phyloP scores from a whole-genome alignment of 495 filamentous ascomycete species.

The Staphylotrichum tortipilum region DNA sequence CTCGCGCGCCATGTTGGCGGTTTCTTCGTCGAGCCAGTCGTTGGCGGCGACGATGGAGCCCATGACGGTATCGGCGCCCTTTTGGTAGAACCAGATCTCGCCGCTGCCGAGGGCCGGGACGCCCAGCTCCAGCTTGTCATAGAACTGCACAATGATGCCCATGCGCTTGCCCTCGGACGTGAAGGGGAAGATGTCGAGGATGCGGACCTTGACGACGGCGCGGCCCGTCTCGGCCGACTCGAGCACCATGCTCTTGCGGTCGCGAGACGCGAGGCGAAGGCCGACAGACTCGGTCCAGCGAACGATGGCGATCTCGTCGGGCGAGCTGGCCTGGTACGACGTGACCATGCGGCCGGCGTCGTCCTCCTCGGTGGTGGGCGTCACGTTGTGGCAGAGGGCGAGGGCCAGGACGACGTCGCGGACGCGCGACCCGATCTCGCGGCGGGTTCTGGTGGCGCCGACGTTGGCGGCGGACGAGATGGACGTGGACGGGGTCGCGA shows the following conservation, averaged over 20 bases:
- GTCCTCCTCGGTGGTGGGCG: constrained; percentile 71
- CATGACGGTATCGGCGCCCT: constrained; percentile 98
- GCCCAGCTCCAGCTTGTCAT: constrained; percentile 39
- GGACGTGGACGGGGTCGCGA: constrained; percentile 68
- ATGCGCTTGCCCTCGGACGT: constrained; percentile 96
- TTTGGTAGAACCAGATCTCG: constrained; percentile 98
- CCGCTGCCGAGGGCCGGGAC: constrained; percentile 37
- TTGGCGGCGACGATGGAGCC: constrained; percentile 83
- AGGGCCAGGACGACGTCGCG: constrained; percentile 85
- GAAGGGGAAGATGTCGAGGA: constrained; percentile 94
- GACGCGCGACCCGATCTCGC: constrained; percentile 89
- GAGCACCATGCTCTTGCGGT: constrained; percentile 73
- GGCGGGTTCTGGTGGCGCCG: constrained; percentile 66
- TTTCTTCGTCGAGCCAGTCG: constrained; percentile 98
- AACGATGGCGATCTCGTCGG: constrained; percentile 97
- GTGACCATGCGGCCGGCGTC: constrained; percentile 68
- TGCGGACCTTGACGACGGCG: constrained; percentile 74
- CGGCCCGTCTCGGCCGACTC: constrained; percentile 70
- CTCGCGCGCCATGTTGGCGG: constrained; percentile 96
- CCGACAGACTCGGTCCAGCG: constrained; percentile 92
- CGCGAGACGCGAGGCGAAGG: constrained; percentile 73
- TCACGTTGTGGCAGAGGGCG: constrained; percentile 95
- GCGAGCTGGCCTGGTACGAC: constrained; percentile 91
- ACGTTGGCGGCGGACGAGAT: constrained; percentile 50
- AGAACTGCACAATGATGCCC: constrained; percentile 91